Base-by-base conservation (phyloP, 352 stramenopile species). In the Phytopythium cucurbitacearum region DNA sequence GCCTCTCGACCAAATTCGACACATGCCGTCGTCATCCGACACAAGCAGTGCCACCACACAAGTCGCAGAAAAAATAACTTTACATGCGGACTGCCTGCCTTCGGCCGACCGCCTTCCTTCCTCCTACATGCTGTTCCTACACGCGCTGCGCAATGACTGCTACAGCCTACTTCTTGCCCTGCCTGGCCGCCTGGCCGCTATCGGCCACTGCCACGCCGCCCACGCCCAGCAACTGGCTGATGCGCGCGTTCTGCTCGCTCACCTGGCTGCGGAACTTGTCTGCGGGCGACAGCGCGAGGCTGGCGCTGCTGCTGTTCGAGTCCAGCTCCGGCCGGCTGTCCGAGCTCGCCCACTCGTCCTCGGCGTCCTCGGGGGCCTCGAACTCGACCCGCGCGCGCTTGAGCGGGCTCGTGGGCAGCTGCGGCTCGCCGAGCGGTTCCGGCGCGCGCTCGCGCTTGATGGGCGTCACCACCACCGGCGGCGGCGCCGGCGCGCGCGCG, bases 231-330 rank as follows among this genome's bases (percentile, higher is more conserved):
- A 75, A 49, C 40, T 58, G 48, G 9, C 59, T 57, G 37, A 76
- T 68, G 33, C 36, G 44, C 41, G 40, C 53, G 28, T 71, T 46
- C 37, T 67, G 65, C 51, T 47, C 60, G 40, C 39, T 41, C 46
- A 79, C 66, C 15, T 50, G 48, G 5, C 40, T 46, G 4, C 43
- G 28, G 58, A 73, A 79, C 56, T 71, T 73, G 38, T 51, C 42
- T 32, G 67, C 57, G 10, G 69, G 69, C 10, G 69, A 72, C 28
- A 55, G 42, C 36, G 48, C 54, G 52, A 37, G 50, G n/a, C 53
- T 45, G 2, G 32, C 36, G 34, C 48, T 54, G 38, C 48, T 54
- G 13, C 15, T n/a, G 12, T n/a, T 34, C 10, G 15, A 39, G 15
- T 48, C 39, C 1, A 41, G n/a, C 5, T 33, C 37, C 4, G 16